Evolutionary conservation across 805 yeast species (phyloP).

Genomic region (Barnettozyma botsteinii): DNA sequence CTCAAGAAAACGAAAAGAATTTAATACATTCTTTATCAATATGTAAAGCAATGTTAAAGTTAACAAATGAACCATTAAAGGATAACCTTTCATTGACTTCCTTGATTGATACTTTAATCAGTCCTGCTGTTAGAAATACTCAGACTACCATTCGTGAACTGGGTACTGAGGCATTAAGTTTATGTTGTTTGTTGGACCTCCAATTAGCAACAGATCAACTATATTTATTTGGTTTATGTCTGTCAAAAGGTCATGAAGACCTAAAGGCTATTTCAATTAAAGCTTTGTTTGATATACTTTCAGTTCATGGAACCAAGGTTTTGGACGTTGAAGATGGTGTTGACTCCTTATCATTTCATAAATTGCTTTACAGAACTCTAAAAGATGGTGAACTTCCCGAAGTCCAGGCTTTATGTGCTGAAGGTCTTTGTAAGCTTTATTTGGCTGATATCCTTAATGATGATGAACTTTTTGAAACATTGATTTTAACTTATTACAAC

Average conservation of each 20-base stretch:
- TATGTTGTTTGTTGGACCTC: slow-evolving; percentile 68
- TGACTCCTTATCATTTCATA: slow-evolving; percentile 60
- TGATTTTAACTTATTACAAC: slow-evolving; percentile 69
- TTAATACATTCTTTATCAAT: slow-evolving; percentile 60
- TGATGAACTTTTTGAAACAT: slow-evolving; percentile 63
- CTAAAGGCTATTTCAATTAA: slow-evolving; percentile 59
- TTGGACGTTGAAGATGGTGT: slow-evolving; percentile 57
- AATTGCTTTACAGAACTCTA: slow-evolving; percentile 62
- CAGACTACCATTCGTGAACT: slow-evolving; percentile 50
- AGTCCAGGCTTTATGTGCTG: slow-evolving; percentile 77
- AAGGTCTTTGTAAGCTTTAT: slow-evolving; percentile 77
- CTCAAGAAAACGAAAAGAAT: slow-evolving; percentile 34
- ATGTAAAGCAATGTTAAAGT: slow-evolving; percentile 62
- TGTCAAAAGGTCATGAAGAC: slow-evolving; percentile 58
- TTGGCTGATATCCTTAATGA: slow-evolving; percentile 71
- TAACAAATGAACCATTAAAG: slow-evolving; percentile 57
- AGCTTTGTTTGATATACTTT: slow-evolving; percentile 70
- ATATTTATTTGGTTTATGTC: slow-evolving; percentile 62
- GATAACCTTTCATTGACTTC: slow-evolving; percentile 63
- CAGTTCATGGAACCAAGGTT: slow-evolving; percentile 68
- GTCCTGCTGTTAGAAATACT: slow-evolving; percentile 66
- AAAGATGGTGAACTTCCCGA: slow-evolving; percentile 51
- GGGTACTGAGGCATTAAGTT: slow-evolving; percentile 72
- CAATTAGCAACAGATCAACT: slow-evolving; percentile 60
- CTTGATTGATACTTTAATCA: slow-evolving; percentile 67